Evolutionary conservation across 1,284 basidiomycete genomes (phyloP).

Genomic region (Sparassis latifolia): DNA sequence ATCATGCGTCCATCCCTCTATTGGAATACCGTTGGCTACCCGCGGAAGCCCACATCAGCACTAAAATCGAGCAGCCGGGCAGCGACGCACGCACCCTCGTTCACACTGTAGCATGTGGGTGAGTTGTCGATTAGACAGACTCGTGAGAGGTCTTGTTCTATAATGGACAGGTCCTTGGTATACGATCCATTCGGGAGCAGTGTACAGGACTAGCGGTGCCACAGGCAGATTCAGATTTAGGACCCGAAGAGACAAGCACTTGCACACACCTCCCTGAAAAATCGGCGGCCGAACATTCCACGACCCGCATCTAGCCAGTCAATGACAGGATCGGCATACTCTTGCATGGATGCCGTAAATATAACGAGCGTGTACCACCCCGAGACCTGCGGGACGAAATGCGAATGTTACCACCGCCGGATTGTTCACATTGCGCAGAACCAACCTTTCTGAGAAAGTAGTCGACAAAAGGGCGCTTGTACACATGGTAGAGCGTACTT

Average conservation of each 20-base stretch:
- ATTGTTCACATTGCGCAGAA: slow-evolving; percentile 8
- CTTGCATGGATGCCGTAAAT: slow-evolving; percentile 97
- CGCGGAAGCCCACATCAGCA: slow-evolving; percentile 2
- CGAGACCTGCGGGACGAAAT: slow-evolving; percentile 63
- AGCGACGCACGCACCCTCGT: slow-evolving; percentile 66
- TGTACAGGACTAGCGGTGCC: slow-evolving; percentile 69
- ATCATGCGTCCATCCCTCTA: slow-evolving; percentile 99
- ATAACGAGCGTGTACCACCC: slow-evolving; percentile 98
- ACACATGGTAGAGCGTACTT: slow-evolving; percentile 94
- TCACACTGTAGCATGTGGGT: slow-evolving; percentile 87
- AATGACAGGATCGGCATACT: slow-evolving; percentile 99
- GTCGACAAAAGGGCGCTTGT: slow-evolving; percentile 96
- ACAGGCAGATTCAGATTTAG: too few species aligned
- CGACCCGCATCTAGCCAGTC: slow-evolving; percentile 98
- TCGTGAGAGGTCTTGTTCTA: slow-evolving; percentile 84
- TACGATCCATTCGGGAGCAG: slow-evolving; percentile 90
- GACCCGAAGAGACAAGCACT: too few species aligned
- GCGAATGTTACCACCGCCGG: slow-evolving; percentile 2
- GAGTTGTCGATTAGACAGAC: slow-evolving; percentile 97
- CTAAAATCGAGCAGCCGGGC: background rate
- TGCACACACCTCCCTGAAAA: slow-evolving; percentile 82
- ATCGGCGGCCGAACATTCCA: slow-evolving; percentile 80
- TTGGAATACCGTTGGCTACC: slow-evolving; percentile 90
- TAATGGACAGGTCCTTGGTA: slow-evolving; percentile 85
- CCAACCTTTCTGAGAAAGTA: slow-evolving; percentile 91